These are phyloP conservation scores for Datura wrightii DNA, from an alignment of 257 asterid species.

Conservation along the genomic window DNA sequence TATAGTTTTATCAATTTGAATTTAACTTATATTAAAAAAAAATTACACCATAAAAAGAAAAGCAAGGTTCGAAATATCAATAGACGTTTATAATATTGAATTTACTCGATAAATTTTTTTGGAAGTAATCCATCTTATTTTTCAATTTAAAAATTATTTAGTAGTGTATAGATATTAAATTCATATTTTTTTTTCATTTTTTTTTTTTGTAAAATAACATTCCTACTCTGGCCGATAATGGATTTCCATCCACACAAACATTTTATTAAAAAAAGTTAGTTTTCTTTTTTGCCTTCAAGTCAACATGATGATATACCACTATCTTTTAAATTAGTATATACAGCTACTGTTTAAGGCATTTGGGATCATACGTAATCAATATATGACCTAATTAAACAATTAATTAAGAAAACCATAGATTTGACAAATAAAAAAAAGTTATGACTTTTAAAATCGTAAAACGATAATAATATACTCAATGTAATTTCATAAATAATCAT, in stretches of 20 bases:
- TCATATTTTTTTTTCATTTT: not conserved
- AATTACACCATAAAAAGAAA: no score
- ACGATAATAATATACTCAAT: no score
- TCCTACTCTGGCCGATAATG: not conserved
- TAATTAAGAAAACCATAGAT: not conserved
- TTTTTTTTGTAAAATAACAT: not conserved
- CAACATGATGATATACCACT: slow-evolving; percentile 23
- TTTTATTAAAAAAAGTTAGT: not conserved
- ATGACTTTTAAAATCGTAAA: not conserved
- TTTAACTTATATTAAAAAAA: no score
- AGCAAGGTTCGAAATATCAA: no score
- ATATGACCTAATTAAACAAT: not conserved
- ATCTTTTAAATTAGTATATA: slow-evolving; percentile 11
- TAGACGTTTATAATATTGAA: no score
- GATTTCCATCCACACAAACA: not conserved
- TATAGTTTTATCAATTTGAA: no score
- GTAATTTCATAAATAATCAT: no score
- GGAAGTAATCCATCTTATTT: no score
- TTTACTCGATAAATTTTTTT: no score
- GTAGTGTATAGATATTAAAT: not conserved
- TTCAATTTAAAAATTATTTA: not conserved
- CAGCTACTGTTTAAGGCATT: not conserved
- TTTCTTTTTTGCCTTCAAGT: slow-evolving; percentile 19
- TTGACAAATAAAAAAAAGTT: not conserved
- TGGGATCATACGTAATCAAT: slow-evolving; percentile 28